A percentile compares a stretch with the other conserved stretches of the same genome.
Conservation (phyloP, 2,329 filamentous ascomycete genomes). For the Neonectria hederae region DNA sequence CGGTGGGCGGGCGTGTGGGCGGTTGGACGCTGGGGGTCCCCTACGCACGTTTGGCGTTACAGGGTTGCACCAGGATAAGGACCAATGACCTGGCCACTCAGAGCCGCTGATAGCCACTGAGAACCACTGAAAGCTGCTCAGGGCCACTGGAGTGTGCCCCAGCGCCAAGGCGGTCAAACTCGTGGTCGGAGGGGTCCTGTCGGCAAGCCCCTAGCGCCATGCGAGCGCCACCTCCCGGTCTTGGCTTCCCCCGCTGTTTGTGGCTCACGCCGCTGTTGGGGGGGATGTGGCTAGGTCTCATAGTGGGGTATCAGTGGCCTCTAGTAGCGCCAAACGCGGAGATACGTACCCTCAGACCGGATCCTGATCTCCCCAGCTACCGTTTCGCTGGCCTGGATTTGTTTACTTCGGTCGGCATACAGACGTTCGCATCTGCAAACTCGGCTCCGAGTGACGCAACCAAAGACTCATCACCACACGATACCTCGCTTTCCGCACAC, state of each 20-base stretch:
- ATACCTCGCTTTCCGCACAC: conserved; percentile 7
- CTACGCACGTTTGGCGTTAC: conserved; percentile 7
- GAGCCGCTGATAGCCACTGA: conserved; percentile 24
- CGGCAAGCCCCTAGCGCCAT: conserved; percentile 36
- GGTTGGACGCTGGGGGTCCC: conserved; percentile 17
- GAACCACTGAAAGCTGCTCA: conserved; percentile 13
- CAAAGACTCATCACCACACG: conserved; percentile 24
- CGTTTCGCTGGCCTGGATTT: conserved; percentile 26
- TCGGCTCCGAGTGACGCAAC: conserved; percentile 32
- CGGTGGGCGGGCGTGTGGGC: conserved; percentile 22
- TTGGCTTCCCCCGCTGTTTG: conserved; percentile 23
- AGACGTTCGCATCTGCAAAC: conserved; percentile 30
- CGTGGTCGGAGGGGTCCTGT: conserved; percentile 26
- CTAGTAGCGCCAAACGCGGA: background rate
- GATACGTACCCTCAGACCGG: background rate
- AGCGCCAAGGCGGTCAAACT: conserved; percentile 1
- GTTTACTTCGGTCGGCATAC: conserved; percentile 38
- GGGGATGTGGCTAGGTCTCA: conserved; percentile 13
- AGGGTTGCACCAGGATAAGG: background rate
- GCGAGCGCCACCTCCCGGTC: conserved; percentile 32
- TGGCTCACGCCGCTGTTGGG: conserved; percentile 19
- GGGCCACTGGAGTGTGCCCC: background rate
- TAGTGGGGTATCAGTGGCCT: background rate
- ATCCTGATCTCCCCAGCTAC: conserved; percentile 36
- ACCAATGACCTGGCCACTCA: conserved; percentile 11